These are phyloP conservation scores for Xanthoceras sorbifolium DNA, from an alignment of 345 rosid species.

Conservation along the genomic window DNA sequence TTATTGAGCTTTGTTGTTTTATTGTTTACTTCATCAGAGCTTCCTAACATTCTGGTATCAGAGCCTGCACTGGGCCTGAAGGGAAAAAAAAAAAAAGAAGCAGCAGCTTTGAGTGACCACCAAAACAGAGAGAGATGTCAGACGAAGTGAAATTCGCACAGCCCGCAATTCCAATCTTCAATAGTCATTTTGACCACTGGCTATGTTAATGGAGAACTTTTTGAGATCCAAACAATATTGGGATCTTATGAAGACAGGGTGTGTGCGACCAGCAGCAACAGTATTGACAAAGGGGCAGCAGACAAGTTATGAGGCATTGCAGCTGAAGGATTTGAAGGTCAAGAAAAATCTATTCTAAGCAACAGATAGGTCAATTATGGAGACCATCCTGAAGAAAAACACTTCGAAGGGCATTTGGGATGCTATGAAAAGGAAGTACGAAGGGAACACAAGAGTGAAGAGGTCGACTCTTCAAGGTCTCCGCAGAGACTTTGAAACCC, in stretches of 20 bases:
- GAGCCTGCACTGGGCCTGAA: not conserved
- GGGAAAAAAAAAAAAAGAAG: no score
- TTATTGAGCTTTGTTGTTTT: no score
- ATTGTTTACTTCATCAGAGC: no score
- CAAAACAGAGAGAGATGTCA: no score
- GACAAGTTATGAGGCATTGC: not conserved
- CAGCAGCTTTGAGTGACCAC: no score
- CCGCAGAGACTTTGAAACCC: not conserved
- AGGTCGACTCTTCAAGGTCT: constrained; percentile 5
- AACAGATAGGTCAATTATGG: not conserved
- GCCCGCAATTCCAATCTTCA: not conserved
- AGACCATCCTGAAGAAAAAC: constrained; percentile 3
- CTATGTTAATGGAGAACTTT: not conserved
- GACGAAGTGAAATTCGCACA: constrained; percentile 12
- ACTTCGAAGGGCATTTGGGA: constrained; percentile 1
- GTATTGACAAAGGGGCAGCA: not conserved
- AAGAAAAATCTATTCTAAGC: constrained; percentile 4
- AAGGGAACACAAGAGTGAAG: not conserved
- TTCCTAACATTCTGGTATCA: not conserved
- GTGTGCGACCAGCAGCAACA: not conserved
- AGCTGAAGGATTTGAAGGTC: not conserved
- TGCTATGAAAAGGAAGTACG: not conserved
- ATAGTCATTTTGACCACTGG: not conserved
- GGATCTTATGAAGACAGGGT: not conserved
- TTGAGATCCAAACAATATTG: not conserved